phyloP scores from a whole-genome alignment of 2,329 filamentous ascomycete genomes.

The Cercospora janseana region DNA sequence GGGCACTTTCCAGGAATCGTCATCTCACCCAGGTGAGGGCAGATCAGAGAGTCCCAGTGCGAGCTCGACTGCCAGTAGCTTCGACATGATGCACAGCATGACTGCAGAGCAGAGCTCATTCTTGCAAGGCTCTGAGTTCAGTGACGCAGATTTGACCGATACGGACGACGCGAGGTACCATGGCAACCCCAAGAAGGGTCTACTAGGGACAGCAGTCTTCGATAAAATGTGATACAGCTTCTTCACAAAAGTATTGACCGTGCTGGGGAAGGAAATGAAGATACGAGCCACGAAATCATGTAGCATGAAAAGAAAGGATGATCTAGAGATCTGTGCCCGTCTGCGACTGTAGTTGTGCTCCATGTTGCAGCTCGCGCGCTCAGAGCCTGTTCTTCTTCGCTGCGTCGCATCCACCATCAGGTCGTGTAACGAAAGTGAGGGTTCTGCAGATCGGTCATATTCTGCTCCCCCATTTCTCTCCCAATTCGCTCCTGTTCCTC shows the following conservation, averaged over 20 bases:
- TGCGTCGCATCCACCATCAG: background rate
- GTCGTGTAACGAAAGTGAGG: conserved; percentile 33
- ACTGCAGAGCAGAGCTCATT: conserved; percentile 42
- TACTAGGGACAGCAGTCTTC: conserved; percentile 38
- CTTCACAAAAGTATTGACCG: background rate
- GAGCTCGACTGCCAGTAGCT: conserved; percentile 41
- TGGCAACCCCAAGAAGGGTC: conserved; percentile 26
- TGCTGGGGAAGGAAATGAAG: background rate
- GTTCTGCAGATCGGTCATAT: conserved; percentile 62
- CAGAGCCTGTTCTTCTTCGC: background rate
- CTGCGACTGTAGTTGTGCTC: too few species aligned
- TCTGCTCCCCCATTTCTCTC: conserved; percentile 66
- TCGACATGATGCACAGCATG: conserved; percentile 47
- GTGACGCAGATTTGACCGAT: conserved; percentile 25
- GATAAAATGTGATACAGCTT: conserved; percentile 39
- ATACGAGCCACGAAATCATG: background rate
- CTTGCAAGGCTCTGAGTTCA: conserved; percentile 25
- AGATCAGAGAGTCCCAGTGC: conserved; percentile 26
- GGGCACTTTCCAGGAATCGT: conserved; percentile 29
- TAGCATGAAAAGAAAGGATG: conserved; percentile 4
- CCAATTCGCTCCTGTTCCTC: conserved; percentile 64
- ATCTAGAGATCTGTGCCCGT: background rate
- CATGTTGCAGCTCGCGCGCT: background rate
- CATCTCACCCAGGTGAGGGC: conserved; percentile 9
- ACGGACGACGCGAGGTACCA: conserved; percentile 31